A percentile compares a stretch with the other conserved stretches of the same genome.
These are phyloP conservation scores for Trametes cubensis DNA, from an alignment of 768 basidiomycete genomes.

Conservation along the genomic window DNA sequence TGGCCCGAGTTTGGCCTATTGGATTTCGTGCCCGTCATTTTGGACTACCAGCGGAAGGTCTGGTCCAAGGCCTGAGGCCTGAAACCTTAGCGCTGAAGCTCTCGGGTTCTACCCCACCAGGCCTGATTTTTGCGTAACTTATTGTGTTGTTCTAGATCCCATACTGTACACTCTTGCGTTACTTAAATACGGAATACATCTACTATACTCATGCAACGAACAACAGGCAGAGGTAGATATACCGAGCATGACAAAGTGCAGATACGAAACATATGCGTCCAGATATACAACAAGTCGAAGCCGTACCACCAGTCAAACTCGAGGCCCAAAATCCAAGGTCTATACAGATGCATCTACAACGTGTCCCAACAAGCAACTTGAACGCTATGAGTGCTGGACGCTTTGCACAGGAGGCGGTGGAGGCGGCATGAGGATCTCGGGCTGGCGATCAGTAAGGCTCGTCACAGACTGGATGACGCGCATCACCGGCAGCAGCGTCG, in stretches of 20 bases:
- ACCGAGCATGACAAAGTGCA: background rate
- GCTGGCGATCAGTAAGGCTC: slow-evolving; percentile 8
- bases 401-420: slow-evolving; percentile 16
- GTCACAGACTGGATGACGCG: slow-evolving; percentile 4
- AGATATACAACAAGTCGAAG: no score
- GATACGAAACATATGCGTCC: no score
- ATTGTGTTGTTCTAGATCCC: background rate
- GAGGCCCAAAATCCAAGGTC: background rate
- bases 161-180: background rate
- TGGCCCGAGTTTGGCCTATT: slow-evolving; percentile 94
- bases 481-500: slow-evolving; percentile 5
- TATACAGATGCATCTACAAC: background rate
- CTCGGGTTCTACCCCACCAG: no score
- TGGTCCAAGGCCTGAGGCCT: slow-evolving; percentile 46
- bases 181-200: background rate
- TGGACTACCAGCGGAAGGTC: slow-evolving; percentile 83
- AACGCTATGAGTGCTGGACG: slow-evolving; percentile 12
- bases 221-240: background rate
- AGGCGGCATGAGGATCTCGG: slow-evolving; percentile 11
- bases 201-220: background rate
- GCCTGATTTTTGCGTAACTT: slow-evolving; percentile 11
- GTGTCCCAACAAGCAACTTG: background rate
- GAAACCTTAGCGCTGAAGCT: no score
- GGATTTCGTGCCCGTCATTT: slow-evolving; percentile 84
- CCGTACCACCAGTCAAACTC: no score